Conservation (phyloP, 257 asterid species). For the Solanum chmielewskii region DNA sequence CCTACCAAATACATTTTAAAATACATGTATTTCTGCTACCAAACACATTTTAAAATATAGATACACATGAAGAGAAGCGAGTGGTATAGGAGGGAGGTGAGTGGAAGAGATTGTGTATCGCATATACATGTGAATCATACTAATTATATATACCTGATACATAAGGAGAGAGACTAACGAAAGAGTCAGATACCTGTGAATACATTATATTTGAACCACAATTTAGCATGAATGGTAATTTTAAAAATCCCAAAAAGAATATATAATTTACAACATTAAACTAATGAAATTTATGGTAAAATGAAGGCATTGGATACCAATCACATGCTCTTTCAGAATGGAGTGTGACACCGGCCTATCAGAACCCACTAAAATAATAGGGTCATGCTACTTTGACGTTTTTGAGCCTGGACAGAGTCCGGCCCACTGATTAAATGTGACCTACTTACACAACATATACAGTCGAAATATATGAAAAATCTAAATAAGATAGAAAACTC, state of each 20-base stretch:
- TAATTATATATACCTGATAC: background rate
- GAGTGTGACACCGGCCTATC: background rate
- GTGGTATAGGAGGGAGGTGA: background rate
- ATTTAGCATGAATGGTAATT: too few species aligned
- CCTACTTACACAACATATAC: background rate
- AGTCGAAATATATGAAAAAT: background rate
- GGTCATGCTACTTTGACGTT: background rate
- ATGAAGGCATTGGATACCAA: background rate
- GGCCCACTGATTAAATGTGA: background rate
- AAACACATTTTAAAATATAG: too few species aligned
- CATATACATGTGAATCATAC: background rate
- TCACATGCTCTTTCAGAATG: background rate
- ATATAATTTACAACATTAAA: too few species aligned
- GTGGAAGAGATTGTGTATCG: accelerated
- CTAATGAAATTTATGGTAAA: background rate
- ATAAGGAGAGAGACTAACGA: background rate
- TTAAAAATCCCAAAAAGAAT: too few species aligned
- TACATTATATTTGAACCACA: background rate
- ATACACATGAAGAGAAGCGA: background rate
- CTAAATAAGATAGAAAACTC: background rate
- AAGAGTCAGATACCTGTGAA: background rate
- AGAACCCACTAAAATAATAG: background rate
- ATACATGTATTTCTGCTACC: too few species aligned
- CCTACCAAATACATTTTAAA: too few species aligned
- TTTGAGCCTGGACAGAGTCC: background rate